phyloP scores from a whole-genome alignment of 257 asterid species.

The Nicotiana undulata region DNA sequence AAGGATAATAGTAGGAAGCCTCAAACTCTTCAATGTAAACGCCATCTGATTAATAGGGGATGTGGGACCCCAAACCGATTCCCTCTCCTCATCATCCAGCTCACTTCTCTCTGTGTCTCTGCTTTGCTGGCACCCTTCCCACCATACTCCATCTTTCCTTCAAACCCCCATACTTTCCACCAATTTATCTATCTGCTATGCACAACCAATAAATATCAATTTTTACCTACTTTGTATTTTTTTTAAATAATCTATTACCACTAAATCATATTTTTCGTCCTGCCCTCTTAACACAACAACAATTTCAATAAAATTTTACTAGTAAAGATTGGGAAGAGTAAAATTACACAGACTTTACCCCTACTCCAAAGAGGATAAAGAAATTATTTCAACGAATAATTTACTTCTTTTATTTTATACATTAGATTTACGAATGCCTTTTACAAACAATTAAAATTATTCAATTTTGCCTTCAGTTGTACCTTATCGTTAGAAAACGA shows the following conservation, averaged over 20 bases:
- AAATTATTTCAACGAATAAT: no score
- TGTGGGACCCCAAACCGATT: slow-evolving; percentile 19
- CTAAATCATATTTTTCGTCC: not conserved
- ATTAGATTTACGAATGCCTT: no score
- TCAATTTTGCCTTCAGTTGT: no score
- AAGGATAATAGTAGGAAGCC: not conserved
- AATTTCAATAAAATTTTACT: no score
- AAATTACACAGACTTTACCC: no score
- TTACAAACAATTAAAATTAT: no score
- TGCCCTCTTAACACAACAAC: not conserved
- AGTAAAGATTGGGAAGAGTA: no score
- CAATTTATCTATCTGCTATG: not conserved
- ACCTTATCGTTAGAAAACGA: no score
- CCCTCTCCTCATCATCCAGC: slow-evolving; percentile 19
- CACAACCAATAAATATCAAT: no score
- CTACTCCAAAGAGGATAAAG: no score
- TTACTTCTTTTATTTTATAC: no score
- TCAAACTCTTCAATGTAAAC: not conserved
- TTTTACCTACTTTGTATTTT: no score
- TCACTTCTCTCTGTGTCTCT: not conserved
- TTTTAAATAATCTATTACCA: not conserved
- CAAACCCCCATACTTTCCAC: not conserved
- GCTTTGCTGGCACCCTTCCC: slow-evolving; percentile 18
- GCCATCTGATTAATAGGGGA: not conserved
- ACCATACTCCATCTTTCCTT: not conserved